Percentiles rank a stretch among this genome's conserved stretches.
Conservation (phyloP, 2,329 filamentous ascomycete genomes). For the Didymella segeticola region DNA sequence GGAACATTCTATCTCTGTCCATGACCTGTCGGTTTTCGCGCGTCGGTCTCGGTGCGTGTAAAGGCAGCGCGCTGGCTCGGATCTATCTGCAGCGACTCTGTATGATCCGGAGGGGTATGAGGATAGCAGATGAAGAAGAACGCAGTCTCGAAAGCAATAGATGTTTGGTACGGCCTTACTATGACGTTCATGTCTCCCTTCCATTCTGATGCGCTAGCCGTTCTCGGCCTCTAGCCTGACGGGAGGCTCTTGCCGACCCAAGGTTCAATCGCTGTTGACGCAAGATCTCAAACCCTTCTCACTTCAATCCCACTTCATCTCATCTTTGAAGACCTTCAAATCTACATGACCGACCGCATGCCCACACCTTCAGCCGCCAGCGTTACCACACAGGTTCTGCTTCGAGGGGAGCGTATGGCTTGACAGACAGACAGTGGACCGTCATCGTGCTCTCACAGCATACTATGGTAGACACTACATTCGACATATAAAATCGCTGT, state of each 20-base stretch:
- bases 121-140: neutral
- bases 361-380: neutral
- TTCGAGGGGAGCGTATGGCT: too few relatives aligned
- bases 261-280: slow-evolving; percentile 1
- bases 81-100: neutral
- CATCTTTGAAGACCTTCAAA: neutral
- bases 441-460: too few relatives aligned
- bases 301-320: slow-evolving; percentile 3
- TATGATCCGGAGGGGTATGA: neutral
- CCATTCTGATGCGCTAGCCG: slow-evolving; percentile 1
- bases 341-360: neutral
- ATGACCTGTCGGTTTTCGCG: neutral
- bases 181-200: slow-evolving; percentile 10
- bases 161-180: slow-evolving; percentile 4
- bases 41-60: neutral
- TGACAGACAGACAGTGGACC: too few relatives aligned
- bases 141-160: slow-evolving; percentile 5
- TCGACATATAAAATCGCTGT: too few relatives aligned
- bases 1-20: neutral
- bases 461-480: too few relatives aligned
- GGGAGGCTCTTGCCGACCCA: slow-evolving; percentile 14
- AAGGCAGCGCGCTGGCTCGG: neutral
- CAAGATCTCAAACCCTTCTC: neutral
- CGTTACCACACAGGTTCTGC: too few relatives aligned
- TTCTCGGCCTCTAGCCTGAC: slow-evolving; percentile 1